Conservation (phyloP, 2,329 filamentous ascomycete species). For the Alternaria sp. region DNA sequence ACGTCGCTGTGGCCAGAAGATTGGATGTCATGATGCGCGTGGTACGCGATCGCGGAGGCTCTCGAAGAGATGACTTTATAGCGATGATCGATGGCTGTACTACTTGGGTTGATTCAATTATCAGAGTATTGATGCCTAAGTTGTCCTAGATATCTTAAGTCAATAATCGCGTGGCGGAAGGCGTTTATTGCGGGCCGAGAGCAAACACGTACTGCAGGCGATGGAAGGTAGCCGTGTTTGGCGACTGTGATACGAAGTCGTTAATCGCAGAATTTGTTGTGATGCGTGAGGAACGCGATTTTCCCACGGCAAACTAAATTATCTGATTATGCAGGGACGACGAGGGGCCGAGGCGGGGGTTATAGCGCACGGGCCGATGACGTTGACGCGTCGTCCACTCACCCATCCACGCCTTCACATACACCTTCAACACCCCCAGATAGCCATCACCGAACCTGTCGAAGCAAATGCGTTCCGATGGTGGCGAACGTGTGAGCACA, state of each 20-base stretch:
- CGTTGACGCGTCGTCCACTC: neutral
- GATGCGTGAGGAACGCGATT: neutral
- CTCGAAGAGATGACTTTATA: neutral
- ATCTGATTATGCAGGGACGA: constrained; percentile 11
- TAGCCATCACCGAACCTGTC: too few relatives aligned
- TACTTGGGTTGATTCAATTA: neutral
- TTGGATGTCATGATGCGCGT: constrained; percentile 21
- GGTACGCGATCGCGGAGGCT: neutral
- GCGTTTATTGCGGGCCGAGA: neutral
- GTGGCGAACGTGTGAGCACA: too few relatives aligned
- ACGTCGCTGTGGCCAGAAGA: constrained; percentile 17
- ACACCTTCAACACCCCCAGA: neutral
- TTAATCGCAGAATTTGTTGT: neutral
- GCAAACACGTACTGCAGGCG: neutral
- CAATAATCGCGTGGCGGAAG: neutral
- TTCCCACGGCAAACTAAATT: neutral
- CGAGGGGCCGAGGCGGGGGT: neutral
- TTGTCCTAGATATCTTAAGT: neutral
- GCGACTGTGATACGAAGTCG: neutral
- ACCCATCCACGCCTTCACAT: neutral
- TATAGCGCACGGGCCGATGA: constrained; percentile 4
- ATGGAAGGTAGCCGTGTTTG: neutral
- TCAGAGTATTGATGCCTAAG: neutral
- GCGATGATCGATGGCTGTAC: too few relatives aligned
- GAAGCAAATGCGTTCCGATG: too few relatives aligned